Evolutionary conservation across 2,329 filamentous ascomycete genomes (phyloP).

Genomic region (Coniochaeta sp.): DNA sequence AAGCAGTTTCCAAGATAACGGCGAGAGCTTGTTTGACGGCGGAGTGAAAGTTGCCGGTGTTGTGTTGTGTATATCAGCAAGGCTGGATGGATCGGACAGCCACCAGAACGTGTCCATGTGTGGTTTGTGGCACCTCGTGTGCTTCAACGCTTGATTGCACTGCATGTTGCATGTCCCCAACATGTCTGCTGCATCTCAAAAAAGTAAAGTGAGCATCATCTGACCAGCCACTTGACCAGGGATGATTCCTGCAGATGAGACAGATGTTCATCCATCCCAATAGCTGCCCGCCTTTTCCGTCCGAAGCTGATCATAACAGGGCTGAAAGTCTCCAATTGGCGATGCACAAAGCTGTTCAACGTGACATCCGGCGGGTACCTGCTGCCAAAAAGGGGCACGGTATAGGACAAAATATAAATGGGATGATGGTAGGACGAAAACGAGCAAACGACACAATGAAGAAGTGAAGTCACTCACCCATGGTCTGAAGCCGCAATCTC

Average conservation of each 20-base stretch:
- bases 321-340: neutral
- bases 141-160: too few species aligned
- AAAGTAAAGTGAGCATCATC: neutral
- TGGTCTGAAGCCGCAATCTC: neutral
- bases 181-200: neutral
- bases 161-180: too few species aligned
- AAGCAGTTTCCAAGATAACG: neutral
- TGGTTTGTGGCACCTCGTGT: too few species aligned
- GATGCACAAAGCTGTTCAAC: neutral
- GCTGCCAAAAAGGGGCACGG: neutral
- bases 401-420: neutral
- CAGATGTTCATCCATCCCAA: neutral
- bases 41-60: neutral
- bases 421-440: neutral
- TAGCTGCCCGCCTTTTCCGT: neutral
- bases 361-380: neutral
- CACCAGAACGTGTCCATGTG: neutral
- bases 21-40: neutral
- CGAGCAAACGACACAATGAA: neutral
- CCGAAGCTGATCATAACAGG: neutral
- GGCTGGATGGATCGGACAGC: neutral
- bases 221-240: neutral
- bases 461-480: neutral
- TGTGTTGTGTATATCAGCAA: neutral
- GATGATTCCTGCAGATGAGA: neutral